Percentiles rank a stretch among this genome's conserved stretches.
These are phyloP conservation scores for Aurantiochytrium sp. DNA, from an alignment of 108 stramenopile species.

Conservation along the genomic window DNA sequence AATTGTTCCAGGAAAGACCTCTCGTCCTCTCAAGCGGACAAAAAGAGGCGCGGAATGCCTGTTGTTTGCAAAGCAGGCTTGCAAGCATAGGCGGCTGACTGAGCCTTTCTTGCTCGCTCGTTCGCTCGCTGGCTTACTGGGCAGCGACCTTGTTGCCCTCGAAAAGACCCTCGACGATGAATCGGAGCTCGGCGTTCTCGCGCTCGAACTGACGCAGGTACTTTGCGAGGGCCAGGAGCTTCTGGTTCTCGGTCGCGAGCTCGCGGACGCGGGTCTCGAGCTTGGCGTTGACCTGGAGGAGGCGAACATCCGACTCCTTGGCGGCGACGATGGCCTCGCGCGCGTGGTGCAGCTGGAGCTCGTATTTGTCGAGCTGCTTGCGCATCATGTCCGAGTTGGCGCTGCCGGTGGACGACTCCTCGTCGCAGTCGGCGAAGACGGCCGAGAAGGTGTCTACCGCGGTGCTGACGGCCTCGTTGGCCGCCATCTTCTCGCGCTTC, in stretches of 20 bases:
- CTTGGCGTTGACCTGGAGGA: not conserved
- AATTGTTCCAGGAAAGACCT: no score
- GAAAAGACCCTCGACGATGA: not conserved
- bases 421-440: not conserved
- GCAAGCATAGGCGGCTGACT: no score
- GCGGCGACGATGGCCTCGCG: slow-evolving; percentile 7
- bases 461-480: not conserved
- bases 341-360: not conserved
- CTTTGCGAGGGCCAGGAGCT: not conserved
- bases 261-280: not conserved
- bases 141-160: no score
- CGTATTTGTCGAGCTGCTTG: slow-evolving; percentile 15
- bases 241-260: slow-evolving; percentile 4
- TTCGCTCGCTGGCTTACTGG: no score
- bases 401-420: not conserved
- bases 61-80: no score
- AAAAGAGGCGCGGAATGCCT: no score
- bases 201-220: slow-evolving; percentile 29
- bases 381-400: not conserved
- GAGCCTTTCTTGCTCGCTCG: no score
- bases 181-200: slow-evolving; percentile 3
- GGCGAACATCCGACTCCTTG: not conserved
- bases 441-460: not conserved
- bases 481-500: not conserved
- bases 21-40: no score